phyloP scores from a whole-genome alignment of 2,329 filamentous ascomycete genomes.

The Penicillium sp. region DNA sequence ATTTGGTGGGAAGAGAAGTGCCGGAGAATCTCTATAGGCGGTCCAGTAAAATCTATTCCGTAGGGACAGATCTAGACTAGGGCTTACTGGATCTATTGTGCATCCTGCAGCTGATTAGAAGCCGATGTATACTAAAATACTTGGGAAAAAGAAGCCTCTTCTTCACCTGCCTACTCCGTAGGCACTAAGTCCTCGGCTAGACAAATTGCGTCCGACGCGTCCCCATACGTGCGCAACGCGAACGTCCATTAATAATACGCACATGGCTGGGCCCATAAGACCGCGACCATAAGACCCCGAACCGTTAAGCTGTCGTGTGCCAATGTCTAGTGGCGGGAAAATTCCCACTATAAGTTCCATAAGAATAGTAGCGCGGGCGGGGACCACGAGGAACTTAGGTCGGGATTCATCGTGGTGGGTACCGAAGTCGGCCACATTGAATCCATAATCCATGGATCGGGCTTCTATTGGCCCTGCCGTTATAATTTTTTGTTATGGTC shows the following conservation, averaged over 20 bases:
- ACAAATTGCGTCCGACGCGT: neutral
- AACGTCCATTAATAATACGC: slow-evolving; percentile 11
- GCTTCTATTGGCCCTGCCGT: neutral
- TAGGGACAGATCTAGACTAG: neutral
- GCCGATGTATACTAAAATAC: neutral
- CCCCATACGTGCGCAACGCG: neutral
- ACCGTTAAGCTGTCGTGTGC: slow-evolving; percentile 13
- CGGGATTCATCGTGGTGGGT: neutral
- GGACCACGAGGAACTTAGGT: neutral
- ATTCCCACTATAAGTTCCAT: neutral
- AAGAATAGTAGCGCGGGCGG: neutral
- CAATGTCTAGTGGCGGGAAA: neutral
- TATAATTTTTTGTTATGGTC: neutral
- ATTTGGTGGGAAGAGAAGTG: neutral
- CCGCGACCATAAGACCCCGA: neutral
- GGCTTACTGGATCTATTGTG: neutral
- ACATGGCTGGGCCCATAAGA: slow-evolving; percentile 6
- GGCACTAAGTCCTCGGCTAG: neutral
- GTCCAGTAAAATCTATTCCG: neutral
- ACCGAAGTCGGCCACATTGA: neutral
- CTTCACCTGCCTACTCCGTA: neutral
- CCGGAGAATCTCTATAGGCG: neutral
- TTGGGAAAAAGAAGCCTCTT: neutral
- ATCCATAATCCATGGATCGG: neutral
- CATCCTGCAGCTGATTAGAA: neutral